Evolutionary conservation across 805 yeast genomes (phyloP).

Genomic region (Candida xyloterini): DNA sequence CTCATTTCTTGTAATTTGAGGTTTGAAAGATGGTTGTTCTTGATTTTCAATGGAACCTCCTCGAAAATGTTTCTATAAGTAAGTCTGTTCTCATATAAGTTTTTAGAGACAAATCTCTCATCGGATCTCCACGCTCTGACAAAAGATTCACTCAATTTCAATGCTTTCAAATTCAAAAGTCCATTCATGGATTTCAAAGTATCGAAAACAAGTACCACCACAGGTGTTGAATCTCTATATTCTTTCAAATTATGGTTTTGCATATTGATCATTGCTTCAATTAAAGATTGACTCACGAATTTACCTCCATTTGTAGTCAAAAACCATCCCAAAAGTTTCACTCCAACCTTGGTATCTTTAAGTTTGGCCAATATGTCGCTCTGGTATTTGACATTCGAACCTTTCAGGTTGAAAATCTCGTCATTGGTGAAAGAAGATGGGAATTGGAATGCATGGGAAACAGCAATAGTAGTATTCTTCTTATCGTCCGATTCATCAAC

Average conservation of each 20-base stretch:
- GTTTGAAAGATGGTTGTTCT: constrained; percentile 62
- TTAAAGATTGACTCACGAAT: constrained; percentile 59
- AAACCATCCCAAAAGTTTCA: constrained; percentile 80
- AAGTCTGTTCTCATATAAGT: constrained; percentile 56
- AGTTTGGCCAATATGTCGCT: constrained; percentile 62
- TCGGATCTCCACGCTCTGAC: constrained; percentile 46
- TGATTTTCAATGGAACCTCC: constrained; percentile 64
- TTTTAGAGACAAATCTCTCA: constrained; percentile 64
- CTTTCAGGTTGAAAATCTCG: constrained; percentile 49
- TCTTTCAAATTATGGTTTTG: constrained; percentile 38
- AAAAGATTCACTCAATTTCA: constrained; percentile 62
- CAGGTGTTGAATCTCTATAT: constrained; percentile 35
- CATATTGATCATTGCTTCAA: constrained; percentile 66
- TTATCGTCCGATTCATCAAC: constrained; percentile 41
- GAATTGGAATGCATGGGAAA: constrained; percentile 65
- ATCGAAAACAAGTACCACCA: constrained; percentile 61
- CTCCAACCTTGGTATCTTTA: constrained; percentile 60
- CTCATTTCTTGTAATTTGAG: constrained; percentile 30
- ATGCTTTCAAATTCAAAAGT: constrained; percentile 61
- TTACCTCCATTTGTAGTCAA: constrained; percentile 67
- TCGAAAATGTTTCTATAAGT: constrained; percentile 65
- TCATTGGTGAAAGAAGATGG: constrained; percentile 47
- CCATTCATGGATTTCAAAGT: constrained; percentile 66
- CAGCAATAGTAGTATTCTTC: constrained; percentile 36
- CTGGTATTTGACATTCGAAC: constrained; percentile 65